A percentile compares a stretch with the other conserved stretches of the same genome.
These are phyloP conservation scores for Sphaerosporella brunnea DNA, from an alignment of 495 filamentous ascomycete species.

Conservation along the genomic window DNA sequence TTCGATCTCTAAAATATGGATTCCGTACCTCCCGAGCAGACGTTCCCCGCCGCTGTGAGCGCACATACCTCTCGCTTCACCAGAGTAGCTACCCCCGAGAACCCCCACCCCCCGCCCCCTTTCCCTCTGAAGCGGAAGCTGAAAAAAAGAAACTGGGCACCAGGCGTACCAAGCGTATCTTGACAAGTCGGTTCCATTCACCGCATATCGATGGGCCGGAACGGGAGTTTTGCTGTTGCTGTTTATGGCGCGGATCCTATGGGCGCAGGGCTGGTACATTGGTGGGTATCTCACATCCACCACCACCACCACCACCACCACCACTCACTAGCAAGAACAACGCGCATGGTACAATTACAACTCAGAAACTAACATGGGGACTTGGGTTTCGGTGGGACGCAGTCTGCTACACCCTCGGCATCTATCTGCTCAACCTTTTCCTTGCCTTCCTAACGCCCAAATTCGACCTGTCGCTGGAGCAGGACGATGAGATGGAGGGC, in stretches of 20 bases:
- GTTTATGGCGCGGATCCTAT: constrained; percentile 75
- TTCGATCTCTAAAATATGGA: too few relatives aligned
- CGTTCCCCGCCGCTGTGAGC: constrained; percentile 41
- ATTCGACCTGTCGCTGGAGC: constrained; percentile 92
- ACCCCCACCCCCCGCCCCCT: too few relatives aligned
- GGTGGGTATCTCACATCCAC: constrained; percentile 37
- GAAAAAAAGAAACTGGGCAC: constrained; percentile 17
- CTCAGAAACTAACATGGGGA: too few relatives aligned
- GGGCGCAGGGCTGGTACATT: constrained; percentile 97
- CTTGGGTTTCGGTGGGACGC: too few relatives aligned
- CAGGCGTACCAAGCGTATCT: constrained; percentile 92
- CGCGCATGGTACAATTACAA: too few relatives aligned
- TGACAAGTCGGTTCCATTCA: constrained; percentile 77
- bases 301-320: neutral
- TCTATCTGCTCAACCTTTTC: constrained; percentile 98
- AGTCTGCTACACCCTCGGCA: constrained; percentile 96
- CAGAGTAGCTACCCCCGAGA: constrained; percentile 36
- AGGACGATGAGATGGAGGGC: constrained; percentile 91
- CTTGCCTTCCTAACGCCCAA: constrained; percentile 96
- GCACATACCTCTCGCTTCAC: constrained; percentile 60
- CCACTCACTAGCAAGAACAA: neutral
- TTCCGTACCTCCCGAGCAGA: constrained; percentile 20
- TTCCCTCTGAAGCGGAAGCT: constrained; percentile 2
- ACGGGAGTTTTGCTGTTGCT: constrained; percentile 53
- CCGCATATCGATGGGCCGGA: constrained; percentile 72